These are phyloP conservation scores for Metschnikowia henanensis DNA, from an alignment of 805 yeast genomes.

Conservation along the genomic window DNA sequence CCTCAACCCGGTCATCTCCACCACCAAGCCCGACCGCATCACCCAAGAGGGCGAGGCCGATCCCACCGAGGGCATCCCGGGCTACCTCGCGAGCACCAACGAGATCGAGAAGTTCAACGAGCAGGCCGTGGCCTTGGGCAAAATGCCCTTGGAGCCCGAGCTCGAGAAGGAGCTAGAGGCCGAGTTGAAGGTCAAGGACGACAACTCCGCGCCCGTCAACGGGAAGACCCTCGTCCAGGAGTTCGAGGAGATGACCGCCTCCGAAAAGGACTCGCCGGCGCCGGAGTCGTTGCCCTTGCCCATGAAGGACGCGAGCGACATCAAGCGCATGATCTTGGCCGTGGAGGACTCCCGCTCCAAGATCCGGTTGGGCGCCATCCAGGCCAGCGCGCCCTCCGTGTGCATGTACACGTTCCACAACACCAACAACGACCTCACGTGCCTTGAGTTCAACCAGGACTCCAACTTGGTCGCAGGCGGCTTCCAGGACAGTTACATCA, in stretches of 20 bases:
- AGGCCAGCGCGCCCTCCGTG: slow-evolving; percentile 87
- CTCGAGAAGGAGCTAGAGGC: slow-evolving; percentile 81
- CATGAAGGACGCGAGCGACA: slow-evolving; percentile 72
- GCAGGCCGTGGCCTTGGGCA: slow-evolving; percentile 77
- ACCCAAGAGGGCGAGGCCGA: slow-evolving; percentile 48
- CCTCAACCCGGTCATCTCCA: slow-evolving; percentile 52
- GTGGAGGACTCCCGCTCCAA: slow-evolving; percentile 82
- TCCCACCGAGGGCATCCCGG: slow-evolving; percentile 54
- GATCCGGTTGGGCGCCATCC: slow-evolving; percentile 65
- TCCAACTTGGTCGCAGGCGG: slow-evolving; percentile 90
- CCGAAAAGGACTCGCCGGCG: slow-evolving; percentile 66
- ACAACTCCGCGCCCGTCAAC: slow-evolving; percentile 34
- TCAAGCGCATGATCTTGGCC: slow-evolving; percentile 72
- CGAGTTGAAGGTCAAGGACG: slow-evolving; percentile 79
- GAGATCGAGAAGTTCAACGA: slow-evolving; percentile 64
- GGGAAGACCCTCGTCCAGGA: slow-evolving; percentile 59
- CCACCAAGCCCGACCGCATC: slow-evolving; percentile 38
- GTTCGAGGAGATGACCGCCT: slow-evolving; percentile 57
- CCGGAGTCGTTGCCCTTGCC: slow-evolving; percentile 84
- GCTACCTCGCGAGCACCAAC: slow-evolving; percentile 38
- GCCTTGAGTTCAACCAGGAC: slow-evolving; percentile 84
- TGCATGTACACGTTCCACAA: slow-evolving; percentile 99
- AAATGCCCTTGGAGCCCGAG: slow-evolving; percentile 83
- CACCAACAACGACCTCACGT: slow-evolving; percentile 85
- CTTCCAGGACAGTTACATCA: slow-evolving; percentile 87